Evolutionary conservation across 2,329 filamentous ascomycete genomes (phyloP).

Genomic region (Diatrype stigma): DNA sequence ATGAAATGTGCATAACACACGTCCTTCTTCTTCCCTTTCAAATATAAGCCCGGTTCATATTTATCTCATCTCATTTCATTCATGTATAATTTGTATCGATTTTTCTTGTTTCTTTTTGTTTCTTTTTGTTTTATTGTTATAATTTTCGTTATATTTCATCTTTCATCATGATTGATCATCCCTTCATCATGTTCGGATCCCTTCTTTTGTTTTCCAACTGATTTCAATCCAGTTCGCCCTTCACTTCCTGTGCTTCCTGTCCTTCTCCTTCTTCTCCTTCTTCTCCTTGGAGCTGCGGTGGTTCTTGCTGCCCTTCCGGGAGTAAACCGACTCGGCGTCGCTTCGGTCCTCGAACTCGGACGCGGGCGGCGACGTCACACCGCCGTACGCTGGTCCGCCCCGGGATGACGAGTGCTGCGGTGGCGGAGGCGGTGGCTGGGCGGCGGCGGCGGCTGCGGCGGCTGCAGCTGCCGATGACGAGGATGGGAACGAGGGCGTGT

Average conservation of each 20-base stretch:
- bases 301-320: neutral
- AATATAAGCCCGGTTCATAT: too few species aligned
- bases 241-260: neutral
- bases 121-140: too few species aligned
- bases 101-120: too few species aligned
- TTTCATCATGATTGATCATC: too few species aligned
- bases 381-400: neutral
- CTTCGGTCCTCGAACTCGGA: neutral
- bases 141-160: too few species aligned
- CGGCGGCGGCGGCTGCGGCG: neutral
- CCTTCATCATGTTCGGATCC: too few species aligned
- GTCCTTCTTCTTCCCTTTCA: too few species aligned
- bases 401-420: neutral
- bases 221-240: neutral
- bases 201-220: too few species aligned
- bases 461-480: neutral
- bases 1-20: too few species aligned
- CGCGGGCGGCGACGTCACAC: neutral
- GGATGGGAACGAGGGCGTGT: neutral
- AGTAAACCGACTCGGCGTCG: neutral
- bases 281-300: neutral
- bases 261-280: neutral
- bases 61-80: too few species aligned
- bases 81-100: too few species aligned
- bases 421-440: neutral